Evolutionary conservation across 495 filamentous ascomycete genomes (phyloP).

Genomic region (Trichoderma asperelloides): DNA sequence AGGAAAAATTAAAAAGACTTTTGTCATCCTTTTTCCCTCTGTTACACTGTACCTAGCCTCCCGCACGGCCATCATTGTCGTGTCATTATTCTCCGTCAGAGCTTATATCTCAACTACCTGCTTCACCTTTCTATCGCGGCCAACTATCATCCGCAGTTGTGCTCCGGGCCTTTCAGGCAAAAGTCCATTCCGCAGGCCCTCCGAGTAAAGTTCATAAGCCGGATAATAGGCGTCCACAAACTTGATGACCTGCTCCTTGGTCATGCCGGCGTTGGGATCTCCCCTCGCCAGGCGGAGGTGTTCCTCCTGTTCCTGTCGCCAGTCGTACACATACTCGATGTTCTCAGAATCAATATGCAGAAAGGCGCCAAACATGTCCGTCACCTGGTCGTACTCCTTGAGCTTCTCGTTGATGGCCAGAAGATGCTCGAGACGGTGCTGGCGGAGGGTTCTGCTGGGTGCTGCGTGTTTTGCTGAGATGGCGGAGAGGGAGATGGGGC

Average conservation of each 20-base stretch:
- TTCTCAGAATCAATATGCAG: slow-evolving; percentile 84
- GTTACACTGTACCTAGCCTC: neutral
- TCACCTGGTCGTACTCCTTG: slow-evolving; percentile 60
- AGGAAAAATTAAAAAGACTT: neutral
- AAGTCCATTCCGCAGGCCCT: slow-evolving; percentile 53
- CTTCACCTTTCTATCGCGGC: slow-evolving; percentile 54
- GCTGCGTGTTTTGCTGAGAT: slow-evolving; percentile 47
- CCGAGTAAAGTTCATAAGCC: slow-evolving; percentile 65
- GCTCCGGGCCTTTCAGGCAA: slow-evolving; percentile 44
- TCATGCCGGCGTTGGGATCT: slow-evolving; percentile 56
- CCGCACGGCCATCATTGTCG: neutral
- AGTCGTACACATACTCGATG: slow-evolving; percentile 70
- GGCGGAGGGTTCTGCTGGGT: slow-evolving; percentile 42
- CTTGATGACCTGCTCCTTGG: slow-evolving; percentile 38
- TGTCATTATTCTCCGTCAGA: too few species aligned
- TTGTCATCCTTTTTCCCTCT: neutral
- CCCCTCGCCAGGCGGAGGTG: slow-evolving; percentile 50
- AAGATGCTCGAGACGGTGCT: slow-evolving; percentile 58
- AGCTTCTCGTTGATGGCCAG: slow-evolving; percentile 64
- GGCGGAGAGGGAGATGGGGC: slow-evolving; percentile 45
- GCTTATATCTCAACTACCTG: slow-evolving; percentile 21
- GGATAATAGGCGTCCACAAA: slow-evolving; percentile 53
- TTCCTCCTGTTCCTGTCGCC: slow-evolving; percentile 77
- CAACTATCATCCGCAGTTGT: slow-evolving; percentile 66
- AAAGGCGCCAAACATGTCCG: slow-evolving; percentile 67